Base-by-base conservation (phyloP, 345 rosid genomes). In the Aquilaria malaccensis region DNA sequence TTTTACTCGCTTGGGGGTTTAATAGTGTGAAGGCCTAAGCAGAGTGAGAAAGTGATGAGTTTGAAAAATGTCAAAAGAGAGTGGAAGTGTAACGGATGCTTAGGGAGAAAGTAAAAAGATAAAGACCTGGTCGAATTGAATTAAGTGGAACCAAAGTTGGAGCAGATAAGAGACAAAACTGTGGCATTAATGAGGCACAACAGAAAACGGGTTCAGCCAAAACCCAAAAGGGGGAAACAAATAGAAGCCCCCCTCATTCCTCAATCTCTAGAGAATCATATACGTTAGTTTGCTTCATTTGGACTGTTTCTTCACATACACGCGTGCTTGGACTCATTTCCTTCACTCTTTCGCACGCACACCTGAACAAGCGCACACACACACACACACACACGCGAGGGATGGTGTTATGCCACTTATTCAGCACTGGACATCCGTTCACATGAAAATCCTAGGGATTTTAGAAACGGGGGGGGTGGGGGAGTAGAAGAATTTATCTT, bases 141-240 rank as follows among this genome's bases (percentile, higher is more conserved):
- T 52, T 29, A 52, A 13, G n/a, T 56, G 12, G 22, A 52, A 15
- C 3, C 10, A 15, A 52, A 10, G 29, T 4, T 37, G 43, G 30
- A 30, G 55, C 30, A 52, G 30, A 30, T 13, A 52, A 30, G 55
- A 52, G 55, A 52, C 55, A 52, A 22, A 56, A 56, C 33, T n/a
- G 31, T 22, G 56, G 31, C 11, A 56, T 71, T 58, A 55, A 60
- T 65, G 66, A 71, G 45, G 30, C n/a, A 30, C 65, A 65, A 65
- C 74, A 2, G 70, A 55, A 70, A 65, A 65, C 74, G 3, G 69
- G 59, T 54, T 64, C 59, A 29, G 45, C 72, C 43, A n/a, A 51
- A 22, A 22, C 22, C 22, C 22, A 22, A 22, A 22, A 22, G 22
- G 22, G 22, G 22, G 22, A 22, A 22, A 22, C 22, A 22, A 22